Base-by-base conservation (phyloP, 352 stramenopile genomes). In the Globisporangium cylindrosporum region DNA sequence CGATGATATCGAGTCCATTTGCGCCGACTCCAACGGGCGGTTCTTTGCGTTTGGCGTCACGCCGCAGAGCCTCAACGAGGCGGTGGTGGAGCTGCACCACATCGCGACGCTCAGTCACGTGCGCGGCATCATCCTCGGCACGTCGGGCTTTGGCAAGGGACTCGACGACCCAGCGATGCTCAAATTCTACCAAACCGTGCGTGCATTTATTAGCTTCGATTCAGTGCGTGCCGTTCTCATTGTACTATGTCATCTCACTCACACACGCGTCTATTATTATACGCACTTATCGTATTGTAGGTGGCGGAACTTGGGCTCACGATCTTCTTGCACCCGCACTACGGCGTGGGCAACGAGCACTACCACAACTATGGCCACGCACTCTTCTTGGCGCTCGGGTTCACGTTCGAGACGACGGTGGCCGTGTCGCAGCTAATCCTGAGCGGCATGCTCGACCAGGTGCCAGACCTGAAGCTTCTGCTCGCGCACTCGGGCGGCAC, bases 241-340 rank as follows among this genome's bases (percentile, higher is more conserved):
- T 14, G 41, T 48, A 14, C 41, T n/a, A 20, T 48, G 3, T 10
- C 15, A 20, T 48, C 41, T 48, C 41, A n/a, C 14, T n/a, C 41
- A n/a, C 41, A 48, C 41, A 48, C 41, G 20, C 4, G 41, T n/a
- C 15, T n/a, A 2, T 14, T 48, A n/a, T 48, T 48, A 25, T 54
- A 25, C 20, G 46, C 4, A 25, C 34, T 8, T 48, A n/a, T n/a
- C 41, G 41, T n/a, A 48, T n/a, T 48, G 41, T n/a, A 72, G 67
- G 62, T 82, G 46, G 79, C 81, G 36, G 54, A 67, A 22, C 71
- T 80, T 0, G 72, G 72, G 7, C 64, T 89, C 53, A 81, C 74
- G 12, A 81, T 90, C 63, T 90, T 90, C 64, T 59, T 90, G 43
- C 82, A 90, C 27, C 82, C 82, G n/a, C 82, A 90, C 70, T 90